Evolutionary conservation across 1,139 yeast genomes (phyloP).

Genomic region (Suhomyces bokatorum): DNA sequence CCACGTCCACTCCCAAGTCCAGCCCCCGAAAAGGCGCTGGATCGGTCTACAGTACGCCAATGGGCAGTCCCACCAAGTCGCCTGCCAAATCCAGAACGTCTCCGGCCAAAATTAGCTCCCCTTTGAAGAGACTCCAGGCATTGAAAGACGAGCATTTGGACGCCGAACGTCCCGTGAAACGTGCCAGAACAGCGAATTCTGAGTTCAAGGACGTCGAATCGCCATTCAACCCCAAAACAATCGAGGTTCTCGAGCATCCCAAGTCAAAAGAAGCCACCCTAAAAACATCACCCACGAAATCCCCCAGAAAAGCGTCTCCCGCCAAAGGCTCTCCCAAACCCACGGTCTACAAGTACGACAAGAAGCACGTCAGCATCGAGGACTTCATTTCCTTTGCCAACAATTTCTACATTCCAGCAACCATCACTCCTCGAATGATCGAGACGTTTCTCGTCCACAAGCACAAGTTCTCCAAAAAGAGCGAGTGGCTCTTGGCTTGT

Average conservation of each 20-base stretch:
- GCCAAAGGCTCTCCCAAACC: slow-evolving; percentile 4
- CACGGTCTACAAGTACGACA: slow-evolving; percentile 24
- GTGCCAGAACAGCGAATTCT: neutral
- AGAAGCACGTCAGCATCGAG: slow-evolving; percentile 37
- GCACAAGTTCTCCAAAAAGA: slow-evolving; percentile 50
- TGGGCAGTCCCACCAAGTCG: slow-evolving; percentile 10
- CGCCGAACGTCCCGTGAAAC: slow-evolving; percentile 11
- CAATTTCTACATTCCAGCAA: slow-evolving; percentile 59
- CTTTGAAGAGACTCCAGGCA: slow-evolving; percentile 32
- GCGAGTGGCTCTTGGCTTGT: slow-evolving; percentile 69
- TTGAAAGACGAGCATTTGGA: slow-evolving; percentile 20
- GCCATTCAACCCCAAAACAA: slow-evolving; percentile 33
- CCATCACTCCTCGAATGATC: slow-evolving; percentile 50
- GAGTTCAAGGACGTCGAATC: slow-evolving; percentile 27
- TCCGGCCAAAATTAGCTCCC: slow-evolving; percentile 26
- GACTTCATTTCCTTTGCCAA: slow-evolving; percentile 62
- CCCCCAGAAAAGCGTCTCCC: slow-evolving; percentile 1
- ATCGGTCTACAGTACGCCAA: slow-evolving; percentile 13
- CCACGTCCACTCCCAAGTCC: slow-evolving; percentile 33
- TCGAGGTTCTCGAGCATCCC: slow-evolving; percentile 3
- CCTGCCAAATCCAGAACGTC: slow-evolving; percentile 18
- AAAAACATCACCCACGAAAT: slow-evolving; percentile 4
- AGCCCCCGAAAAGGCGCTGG: slow-evolving; percentile 13
- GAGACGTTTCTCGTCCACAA: slow-evolving; percentile 52
- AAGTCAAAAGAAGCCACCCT: slow-evolving; percentile 1